A percentile compares a stretch with the other conserved stretches of the same genome.
phyloP scores from a whole-genome alignment of 306 rosid genomes.

The Erythrophleum fordii region DNA sequence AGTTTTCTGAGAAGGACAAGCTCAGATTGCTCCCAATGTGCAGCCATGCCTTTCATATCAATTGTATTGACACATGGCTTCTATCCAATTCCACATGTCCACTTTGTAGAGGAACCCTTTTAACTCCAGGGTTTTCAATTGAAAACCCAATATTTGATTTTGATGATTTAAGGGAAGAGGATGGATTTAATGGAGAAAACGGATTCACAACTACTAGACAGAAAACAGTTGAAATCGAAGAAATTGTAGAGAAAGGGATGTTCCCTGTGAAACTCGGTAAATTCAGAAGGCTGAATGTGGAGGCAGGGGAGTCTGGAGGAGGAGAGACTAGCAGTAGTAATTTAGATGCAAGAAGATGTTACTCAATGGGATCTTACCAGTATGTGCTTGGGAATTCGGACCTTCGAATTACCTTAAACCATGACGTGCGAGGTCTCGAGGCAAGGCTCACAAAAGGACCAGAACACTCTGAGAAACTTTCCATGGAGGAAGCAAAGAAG shows the following conservation, averaged over 20 bases:
- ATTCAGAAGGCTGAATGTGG: constrained; percentile 61
- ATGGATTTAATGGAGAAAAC: constrained; percentile 53
- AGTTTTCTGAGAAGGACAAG: constrained; percentile 79
- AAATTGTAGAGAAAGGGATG: constrained; percentile 64
- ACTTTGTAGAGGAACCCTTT: constrained; percentile 78
- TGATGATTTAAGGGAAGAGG: constrained; percentile 71
- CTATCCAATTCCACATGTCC: constrained; percentile 86
- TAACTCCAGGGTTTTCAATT: constrained; percentile 55
- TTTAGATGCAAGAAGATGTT: constrained; percentile 88
- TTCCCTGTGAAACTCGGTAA: constrained; percentile 82
- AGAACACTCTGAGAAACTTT: constrained; percentile 43
- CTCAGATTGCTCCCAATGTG: constrained; percentile 87
- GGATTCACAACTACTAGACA: constrained; percentile 45
- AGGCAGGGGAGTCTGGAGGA: constrained; percentile 49
- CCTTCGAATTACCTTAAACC: constrained; percentile 58
- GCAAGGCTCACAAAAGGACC: constrained; percentile 35
- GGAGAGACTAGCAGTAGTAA: constrained; percentile 83
- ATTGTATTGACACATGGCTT: constrained; percentile 92
- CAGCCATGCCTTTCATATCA: constrained; percentile 85
- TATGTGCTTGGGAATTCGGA: constrained; percentile 68
- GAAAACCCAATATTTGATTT: constrained; percentile 73
- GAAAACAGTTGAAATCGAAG: constrained; percentile 65
- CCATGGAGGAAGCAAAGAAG: constrained; percentile 70
- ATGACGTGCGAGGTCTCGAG: constrained; percentile 43
- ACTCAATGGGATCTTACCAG: constrained; percentile 88